Base-by-base conservation (phyloP, 2,329 filamentous ascomycete species). In the Clonostachys chloroleuca region DNA sequence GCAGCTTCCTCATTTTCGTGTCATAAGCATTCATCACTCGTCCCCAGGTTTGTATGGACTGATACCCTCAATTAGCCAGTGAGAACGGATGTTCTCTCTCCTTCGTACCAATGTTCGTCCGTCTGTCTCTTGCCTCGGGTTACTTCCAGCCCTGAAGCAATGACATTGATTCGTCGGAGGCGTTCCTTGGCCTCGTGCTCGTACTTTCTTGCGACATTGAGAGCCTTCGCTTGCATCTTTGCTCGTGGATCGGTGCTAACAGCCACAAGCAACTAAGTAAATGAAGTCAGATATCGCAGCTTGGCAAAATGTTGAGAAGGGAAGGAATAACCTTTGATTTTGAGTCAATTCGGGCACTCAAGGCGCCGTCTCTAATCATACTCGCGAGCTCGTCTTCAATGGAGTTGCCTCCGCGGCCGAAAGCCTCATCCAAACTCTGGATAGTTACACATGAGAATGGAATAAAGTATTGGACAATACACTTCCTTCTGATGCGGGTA, bases 361-460 rank as follows among this genome's bases (percentile, higher is more conserved):
- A 71, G 1, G 76, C 76, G 8, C 84, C 83, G 12, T 75, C 72
- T 45, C 84, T 76, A 56, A 99, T 96, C 81, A 97, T 87, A 1
- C 66, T 63, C 30, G 87, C 78, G 34, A 97, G 74, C 66, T 99
- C 94, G 20, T 75, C 70, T 57, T 91, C 84, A 42, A 92, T 83
- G 5, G 79, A 75, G 51, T 76, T 69, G 5, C 78, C 79, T 1
- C 80, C 71, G 3, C 75, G 70, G 1, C 82, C 83, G 64, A 99
- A 97, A 3, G 89, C 85, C 35, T 78, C 74, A 9, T 87, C 83
- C 73, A 99, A 81, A 51, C 83, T 90, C 17, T 85, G 78, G 5
- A 97, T 74, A 1, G 87, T 92, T 51, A 96, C 90, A 54, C 85
- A 86, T 40, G 87, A 95, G 65, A 95, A 99, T 1, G 94, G 92